Evolutionary conservation across 2,329 filamentous ascomycete species (phyloP).

Genomic region (Talaromyces sp.): DNA sequence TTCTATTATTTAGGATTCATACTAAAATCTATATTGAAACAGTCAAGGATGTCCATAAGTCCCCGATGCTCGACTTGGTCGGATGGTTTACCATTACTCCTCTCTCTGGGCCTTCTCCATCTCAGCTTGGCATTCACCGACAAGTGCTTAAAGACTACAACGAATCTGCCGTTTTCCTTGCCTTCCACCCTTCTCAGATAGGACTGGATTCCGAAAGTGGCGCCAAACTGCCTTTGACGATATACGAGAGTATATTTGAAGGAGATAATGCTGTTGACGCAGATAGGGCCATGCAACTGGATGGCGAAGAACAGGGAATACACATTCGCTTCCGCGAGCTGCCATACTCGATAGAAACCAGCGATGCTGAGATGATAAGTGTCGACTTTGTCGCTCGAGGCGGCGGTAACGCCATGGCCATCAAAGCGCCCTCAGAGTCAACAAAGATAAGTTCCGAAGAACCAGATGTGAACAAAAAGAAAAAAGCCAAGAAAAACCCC

Average conservation of each 20-base stretch:
- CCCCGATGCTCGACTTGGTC: conserved; percentile 76
- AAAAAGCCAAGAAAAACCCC: conserved; percentile 21
- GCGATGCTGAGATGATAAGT: conserved; percentile 95
- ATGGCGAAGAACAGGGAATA: conserved; percentile 55
- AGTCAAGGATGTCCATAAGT: conserved; percentile 89
- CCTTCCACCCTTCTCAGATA: conserved; percentile 69
- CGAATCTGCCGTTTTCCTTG: conserved; percentile 80
- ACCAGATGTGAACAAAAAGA: conserved; percentile 31
- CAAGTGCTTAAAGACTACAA: conserved; percentile 72
- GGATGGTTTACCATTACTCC: conserved; percentile 86
- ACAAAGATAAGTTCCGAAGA: conserved; percentile 20
- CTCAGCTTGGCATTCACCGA: conserved; percentile 69
- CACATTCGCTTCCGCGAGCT: conserved; percentile 76
- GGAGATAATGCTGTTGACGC: conserved; percentile 57
- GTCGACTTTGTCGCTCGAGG: conserved; percentile 89
- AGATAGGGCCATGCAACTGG: conserved; percentile 66
- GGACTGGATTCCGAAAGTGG: conserved; percentile 54
- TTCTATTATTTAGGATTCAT: conserved; percentile 1
- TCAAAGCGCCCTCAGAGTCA: conserved; percentile 27
- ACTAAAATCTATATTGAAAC: conserved; percentile 1
- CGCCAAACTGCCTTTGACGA: conserved; percentile 79
- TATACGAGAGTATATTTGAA: conserved; percentile 83
- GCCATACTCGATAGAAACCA: conserved; percentile 83
- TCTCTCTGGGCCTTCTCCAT: conserved; percentile 62
- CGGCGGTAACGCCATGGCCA: conserved; percentile 71